phyloP scores from a whole-genome alignment of 140 eudicot genomes.

The Stevia rebaudiana region DNA sequence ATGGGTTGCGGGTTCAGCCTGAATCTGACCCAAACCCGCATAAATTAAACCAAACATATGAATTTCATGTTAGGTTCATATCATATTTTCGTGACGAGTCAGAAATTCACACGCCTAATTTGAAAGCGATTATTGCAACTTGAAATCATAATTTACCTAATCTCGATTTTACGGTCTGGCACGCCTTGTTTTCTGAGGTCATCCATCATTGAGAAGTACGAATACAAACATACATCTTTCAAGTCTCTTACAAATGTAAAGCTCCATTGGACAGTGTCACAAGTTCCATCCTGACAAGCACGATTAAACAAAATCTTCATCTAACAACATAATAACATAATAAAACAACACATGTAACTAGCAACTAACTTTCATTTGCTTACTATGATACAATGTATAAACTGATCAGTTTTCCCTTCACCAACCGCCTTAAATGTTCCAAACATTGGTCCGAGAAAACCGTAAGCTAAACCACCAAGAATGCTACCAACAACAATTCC shows the following conservation, averaged over 20 bases:
- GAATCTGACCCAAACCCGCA: too few species aligned
- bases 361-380: constrained; percentile 21
- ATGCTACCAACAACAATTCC: constrained; percentile 45
- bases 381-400: constrained; percentile 52
- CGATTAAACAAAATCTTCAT: constrained; percentile 1
- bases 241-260: constrained; percentile 63
- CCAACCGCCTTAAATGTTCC: constrained; percentile 90
- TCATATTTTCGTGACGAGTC: too few species aligned
- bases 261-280: constrained; percentile 53
- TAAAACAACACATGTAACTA: neutral
- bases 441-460: constrained; percentile 77
- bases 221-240: constrained; percentile 51
- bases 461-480: constrained; percentile 84
- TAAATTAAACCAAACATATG: too few species aligned
- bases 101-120: neutral
- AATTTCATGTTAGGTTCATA: too few species aligned
- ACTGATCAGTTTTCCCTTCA: constrained; percentile 68
- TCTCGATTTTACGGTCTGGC: constrained; percentile 51
- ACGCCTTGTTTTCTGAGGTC: constrained; percentile 41
- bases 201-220: constrained; percentile 58
- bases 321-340: constrained; percentile 1
- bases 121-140: neutral
- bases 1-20: too few species aligned
- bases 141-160: constrained; percentile 39
- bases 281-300: constrained; percentile 64